Evolutionary conservation across 1,284 basidiomycete species (phyloP).

Genomic region (Leccinum pallidistipes): DNA sequence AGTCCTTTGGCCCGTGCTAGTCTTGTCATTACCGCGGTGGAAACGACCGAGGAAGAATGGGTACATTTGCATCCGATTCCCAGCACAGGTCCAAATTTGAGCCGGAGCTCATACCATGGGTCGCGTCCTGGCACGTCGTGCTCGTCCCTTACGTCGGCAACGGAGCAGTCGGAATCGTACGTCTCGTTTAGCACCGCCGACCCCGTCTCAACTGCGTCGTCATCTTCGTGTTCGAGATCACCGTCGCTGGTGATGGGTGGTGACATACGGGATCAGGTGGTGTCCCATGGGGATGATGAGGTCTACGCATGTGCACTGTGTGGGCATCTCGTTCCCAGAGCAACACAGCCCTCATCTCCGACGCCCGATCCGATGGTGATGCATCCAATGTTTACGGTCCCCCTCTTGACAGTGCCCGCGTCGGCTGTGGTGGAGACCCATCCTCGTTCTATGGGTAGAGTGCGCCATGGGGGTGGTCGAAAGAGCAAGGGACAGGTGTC

Average conservation of each 20-base stretch:
- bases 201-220: constrained; percentile 18
- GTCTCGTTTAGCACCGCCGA: constrained; percentile 23
- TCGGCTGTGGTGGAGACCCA: neutral
- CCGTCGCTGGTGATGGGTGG: constrained; percentile 4
- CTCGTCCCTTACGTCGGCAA: constrained; percentile 23
- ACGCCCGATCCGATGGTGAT: constrained; percentile 1
- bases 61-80: neutral
- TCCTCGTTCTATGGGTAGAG: neutral
- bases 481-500: neutral
- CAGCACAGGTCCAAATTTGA: neutral
- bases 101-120: neutral
- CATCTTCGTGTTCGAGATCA: constrained; percentile 17
- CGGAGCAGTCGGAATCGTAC: constrained; percentile 27
- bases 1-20: too few species aligned
- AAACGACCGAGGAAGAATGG: constrained; percentile 18
- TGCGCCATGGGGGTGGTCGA: neutral
- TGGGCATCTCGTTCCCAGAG: constrained; percentile 15
- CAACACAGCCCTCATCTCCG: neutral
- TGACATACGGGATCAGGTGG: constrained; percentile 2
- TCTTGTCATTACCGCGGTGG: too few species aligned
- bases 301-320: constrained; percentile 16
- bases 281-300: neutral
- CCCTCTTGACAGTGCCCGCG: constrained; percentile 26
- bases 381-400: constrained; percentile 35
- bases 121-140: constrained; percentile 25